Evolutionary conservation across 2,329 filamentous ascomycete species (phyloP).

Genomic region (Stylonectria norvegica): DNA sequence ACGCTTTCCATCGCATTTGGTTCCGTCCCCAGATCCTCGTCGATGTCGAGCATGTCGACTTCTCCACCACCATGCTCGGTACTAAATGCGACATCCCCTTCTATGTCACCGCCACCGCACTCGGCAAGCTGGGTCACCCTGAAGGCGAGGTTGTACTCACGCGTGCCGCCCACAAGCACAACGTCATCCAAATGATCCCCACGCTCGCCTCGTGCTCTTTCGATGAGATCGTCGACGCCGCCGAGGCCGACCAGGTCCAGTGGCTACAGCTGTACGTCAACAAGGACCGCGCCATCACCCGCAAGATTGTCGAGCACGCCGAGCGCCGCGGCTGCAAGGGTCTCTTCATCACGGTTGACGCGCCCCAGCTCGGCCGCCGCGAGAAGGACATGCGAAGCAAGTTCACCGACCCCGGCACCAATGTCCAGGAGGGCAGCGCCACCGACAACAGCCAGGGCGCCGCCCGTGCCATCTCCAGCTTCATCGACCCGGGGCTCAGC

Average conservation of each 20-base stretch:
- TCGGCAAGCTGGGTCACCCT: constrained; percentile 90
- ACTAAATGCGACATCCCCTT: constrained; percentile 81
- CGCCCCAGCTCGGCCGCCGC: constrained; percentile 86
- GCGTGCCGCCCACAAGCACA: constrained; percentile 75
- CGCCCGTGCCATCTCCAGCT: constrained; percentile 88
- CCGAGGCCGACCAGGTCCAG: constrained; percentile 74
- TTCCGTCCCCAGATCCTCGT: constrained; percentile 88
- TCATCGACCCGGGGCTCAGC: constrained; percentile 90
- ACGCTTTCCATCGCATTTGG: constrained; percentile 94
- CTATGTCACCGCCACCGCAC: constrained; percentile 93
- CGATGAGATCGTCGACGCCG: constrained; percentile 92
- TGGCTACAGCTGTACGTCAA: constrained; percentile 99
- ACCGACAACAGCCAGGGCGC: constrained; percentile 90
- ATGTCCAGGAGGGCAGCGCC: constrained; percentile 71
- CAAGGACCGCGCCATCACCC: constrained; percentile 87
- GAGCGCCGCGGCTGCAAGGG: constrained; percentile 89
- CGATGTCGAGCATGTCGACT: constrained; percentile 83
- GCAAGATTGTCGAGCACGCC: constrained; percentile 85
- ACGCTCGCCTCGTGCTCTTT: constrained; percentile 96
- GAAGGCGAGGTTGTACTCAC: constrained; percentile 94
- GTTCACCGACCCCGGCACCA: constrained; percentile 78
- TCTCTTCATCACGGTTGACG: constrained; percentile 97
- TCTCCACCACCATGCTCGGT: constrained; percentile 90
- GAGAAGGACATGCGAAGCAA: constrained; percentile 98
- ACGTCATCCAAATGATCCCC: constrained; percentile 97